Percentiles rank a stretch among this genome's conserved stretches.
These are phyloP conservation scores for Albifimbria verrucaria DNA, from an alignment of 2,329 filamentous ascomycete genomes.

Conservation along the genomic window DNA sequence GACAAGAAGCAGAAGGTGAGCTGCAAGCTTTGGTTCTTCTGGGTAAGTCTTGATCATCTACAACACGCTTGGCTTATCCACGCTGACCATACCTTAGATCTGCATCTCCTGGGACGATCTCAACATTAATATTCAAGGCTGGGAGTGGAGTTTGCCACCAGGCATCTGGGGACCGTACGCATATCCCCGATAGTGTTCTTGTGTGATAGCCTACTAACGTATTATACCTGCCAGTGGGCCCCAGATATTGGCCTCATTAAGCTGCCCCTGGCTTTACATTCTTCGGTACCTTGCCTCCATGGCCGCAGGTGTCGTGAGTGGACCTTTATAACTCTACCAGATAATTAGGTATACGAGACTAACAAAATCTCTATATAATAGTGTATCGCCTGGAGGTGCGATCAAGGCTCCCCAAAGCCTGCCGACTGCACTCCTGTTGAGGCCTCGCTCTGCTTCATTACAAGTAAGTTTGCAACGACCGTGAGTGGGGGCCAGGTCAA, in stretches of 20 bases:
- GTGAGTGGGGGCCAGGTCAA: neutral
- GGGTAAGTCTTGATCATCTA: neutral
- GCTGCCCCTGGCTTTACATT: neutral
- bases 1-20: neutral
- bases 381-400: neutral
- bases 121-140: neutral
- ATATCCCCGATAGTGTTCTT: neutral
- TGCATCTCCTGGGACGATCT: neutral
- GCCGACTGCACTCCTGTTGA: neutral
- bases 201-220: neutral
- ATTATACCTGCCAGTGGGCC: neutral
- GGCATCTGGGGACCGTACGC: constrained; percentile 1
- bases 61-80: neutral
- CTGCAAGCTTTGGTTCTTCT: neutral
- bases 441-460: neutral
- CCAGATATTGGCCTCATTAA: neutral
- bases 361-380: neutral
- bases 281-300: neutral
- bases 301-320: neutral
- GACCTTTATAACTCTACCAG: neutral
- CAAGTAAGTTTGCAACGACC: neutral
- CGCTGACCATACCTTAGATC: neutral
- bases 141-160: neutral
- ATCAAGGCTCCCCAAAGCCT: neutral
- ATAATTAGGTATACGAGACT: too few species aligned